Evolutionary conservation across 2,329 filamentous ascomycete species (phyloP), one percentile per base, ranked within the genome.

Genomic region (Colletotrichum sp.): DNA sequence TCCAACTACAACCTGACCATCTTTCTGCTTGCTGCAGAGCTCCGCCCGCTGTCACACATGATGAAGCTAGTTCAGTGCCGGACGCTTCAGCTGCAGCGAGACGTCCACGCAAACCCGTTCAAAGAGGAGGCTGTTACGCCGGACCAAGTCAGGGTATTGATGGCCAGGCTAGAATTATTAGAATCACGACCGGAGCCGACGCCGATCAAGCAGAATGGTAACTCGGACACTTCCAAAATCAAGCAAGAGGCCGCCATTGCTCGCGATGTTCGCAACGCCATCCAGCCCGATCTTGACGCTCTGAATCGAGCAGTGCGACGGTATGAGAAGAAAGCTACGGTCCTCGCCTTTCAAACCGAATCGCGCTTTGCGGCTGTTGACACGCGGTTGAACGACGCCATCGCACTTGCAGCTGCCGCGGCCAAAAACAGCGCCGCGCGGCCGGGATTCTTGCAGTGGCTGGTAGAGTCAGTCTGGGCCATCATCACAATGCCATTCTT

Each of bases 1-100:
- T 98, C 95, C 6, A 95, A 98, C 84, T 98, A 96, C 86, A 98
- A 98, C 83, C 89, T 99, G 71, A 96, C 94, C 15, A 95, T 99
- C 69, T 99, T 98, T 84, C 88, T 98, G 4, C 89, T 98, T 21
- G 95, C 94, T 1, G 95, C 96, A 5, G 96, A 99, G 85, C 88
- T 98, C 32, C 93, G 95, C 5, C 96, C 96, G 1, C 87, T 96
- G 65, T 92, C 95, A 2, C 96, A 98, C 81, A 86, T 98, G 30
- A 91, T 98, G 77, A 95, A 93, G 81, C 90, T 98, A 80, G 90
- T 98, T 6, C 93, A 95, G 80, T 90, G 92, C 16, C 92, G 95
- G 39, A 98, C 96, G 4, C 87, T 98, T 10, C 93, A 96, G 81
- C 89, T 98, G 1, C 96, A 99, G 83, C 92, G 93, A 16, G 86